Evolutionary conservation across 768 basidiomycete genomes (phyloP).

Genomic region (Gloeopeniophorella convolvens): DNA sequence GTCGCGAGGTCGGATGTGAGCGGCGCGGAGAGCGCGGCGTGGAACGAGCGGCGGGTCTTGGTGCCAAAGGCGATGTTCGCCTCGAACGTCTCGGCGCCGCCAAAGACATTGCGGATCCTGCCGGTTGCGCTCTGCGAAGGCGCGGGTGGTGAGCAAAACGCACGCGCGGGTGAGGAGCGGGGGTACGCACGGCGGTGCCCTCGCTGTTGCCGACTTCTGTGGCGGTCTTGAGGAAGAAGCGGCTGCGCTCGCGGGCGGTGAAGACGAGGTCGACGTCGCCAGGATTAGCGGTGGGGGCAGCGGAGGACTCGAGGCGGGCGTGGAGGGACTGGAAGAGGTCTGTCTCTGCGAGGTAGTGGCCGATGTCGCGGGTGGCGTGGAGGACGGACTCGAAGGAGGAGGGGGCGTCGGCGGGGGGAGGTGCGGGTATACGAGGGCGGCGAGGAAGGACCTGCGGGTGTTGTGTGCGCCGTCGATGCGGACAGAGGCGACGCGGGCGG

Average conservation of each 20-base stretch:
- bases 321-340: constrained; percentile 72
- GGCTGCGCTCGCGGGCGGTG: constrained; percentile 65
- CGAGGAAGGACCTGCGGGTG: constrained; percentile 78
- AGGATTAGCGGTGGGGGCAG: constrained; percentile 43
- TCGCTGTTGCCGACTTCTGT: constrained; percentile 94
- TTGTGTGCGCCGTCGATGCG: constrained; percentile 70
- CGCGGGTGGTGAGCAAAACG: constrained; percentile 14
- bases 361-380: constrained; percentile 59
- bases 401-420: constrained; percentile 27
- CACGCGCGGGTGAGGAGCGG: neutral
- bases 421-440: constrained; percentile 67
- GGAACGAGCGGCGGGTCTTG: constrained; percentile 77
- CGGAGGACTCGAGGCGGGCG: constrained; percentile 53
- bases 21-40: constrained; percentile 60
- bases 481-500: constrained; percentile 65
- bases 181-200: constrained; percentile 73
- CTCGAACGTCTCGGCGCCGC: constrained; percentile 84
- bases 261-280: constrained; percentile 79
- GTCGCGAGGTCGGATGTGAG: constrained; percentile 56
- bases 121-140: constrained; percentile 62
- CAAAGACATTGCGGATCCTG: constrained; percentile 81
- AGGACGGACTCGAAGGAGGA: constrained; percentile 60
- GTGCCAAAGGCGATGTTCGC: constrained; percentile 82
- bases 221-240: constrained; percentile 71
- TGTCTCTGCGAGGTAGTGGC: constrained; percentile 58